These are phyloP conservation scores for Beauveria bassiana DNA, from an alignment of 2,329 filamentous ascomycete genomes.

Conservation along the genomic window DNA sequence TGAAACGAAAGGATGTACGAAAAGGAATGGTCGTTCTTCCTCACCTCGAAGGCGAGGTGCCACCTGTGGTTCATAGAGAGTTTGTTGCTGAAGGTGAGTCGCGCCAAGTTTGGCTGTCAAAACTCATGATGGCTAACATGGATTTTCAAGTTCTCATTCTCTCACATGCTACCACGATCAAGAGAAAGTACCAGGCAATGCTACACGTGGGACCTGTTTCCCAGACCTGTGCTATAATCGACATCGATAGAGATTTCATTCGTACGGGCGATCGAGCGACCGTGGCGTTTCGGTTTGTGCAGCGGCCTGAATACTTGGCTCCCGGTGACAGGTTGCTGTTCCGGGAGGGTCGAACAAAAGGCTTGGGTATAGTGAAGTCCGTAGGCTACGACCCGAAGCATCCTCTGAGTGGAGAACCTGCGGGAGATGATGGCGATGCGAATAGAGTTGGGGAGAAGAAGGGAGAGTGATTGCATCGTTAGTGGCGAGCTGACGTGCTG, in stretches of 20 bases:
- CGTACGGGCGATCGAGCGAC: constrained; percentile 89
- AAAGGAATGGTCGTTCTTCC: constrained; percentile 98
- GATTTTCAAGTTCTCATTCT: constrained; percentile 69
- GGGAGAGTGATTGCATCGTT: neutral
- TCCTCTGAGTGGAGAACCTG: neutral
- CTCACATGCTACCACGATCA: constrained; percentile 93
- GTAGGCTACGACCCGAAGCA: constrained; percentile 71
- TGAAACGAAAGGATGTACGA: constrained; percentile 83
- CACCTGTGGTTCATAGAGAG: constrained; percentile 63
- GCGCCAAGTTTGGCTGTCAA: neutral
- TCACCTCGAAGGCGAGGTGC: constrained; percentile 64
- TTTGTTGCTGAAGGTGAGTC: constrained; percentile 67
- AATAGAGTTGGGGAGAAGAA: neutral
- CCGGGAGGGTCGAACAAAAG: constrained; percentile 90
- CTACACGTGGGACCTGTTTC: constrained; percentile 90
- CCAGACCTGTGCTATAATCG: constrained; percentile 95
- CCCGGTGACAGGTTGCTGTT: constrained; percentile 87
- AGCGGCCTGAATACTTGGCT: constrained; percentile 84
- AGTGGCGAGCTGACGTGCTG: neutral
- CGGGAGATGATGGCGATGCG: neutral
- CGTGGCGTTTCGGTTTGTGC: constrained; percentile 91
- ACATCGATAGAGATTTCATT: constrained; percentile 93
- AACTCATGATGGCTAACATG: neutral
- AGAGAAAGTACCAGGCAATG: constrained; percentile 96
- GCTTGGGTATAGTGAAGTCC: constrained; percentile 85